These are phyloP conservation scores for Aspergillus diversus DNA, from an alignment of 495 filamentous ascomycete species.

Conservation along the genomic window DNA sequence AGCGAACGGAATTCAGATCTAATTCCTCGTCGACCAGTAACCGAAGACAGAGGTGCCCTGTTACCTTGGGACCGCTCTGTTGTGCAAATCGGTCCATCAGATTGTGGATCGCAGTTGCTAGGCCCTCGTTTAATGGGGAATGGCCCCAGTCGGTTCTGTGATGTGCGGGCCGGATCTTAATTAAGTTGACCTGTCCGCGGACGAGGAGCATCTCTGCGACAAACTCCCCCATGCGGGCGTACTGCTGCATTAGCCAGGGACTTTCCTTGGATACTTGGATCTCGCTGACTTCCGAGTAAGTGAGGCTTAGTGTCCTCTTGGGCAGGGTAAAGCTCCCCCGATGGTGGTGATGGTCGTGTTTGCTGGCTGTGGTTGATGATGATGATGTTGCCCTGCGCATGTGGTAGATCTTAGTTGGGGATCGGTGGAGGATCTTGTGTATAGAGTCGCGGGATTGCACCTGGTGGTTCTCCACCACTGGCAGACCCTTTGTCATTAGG, in stretches of 20 bases:
- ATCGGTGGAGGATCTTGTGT: conserved; percentile 57
- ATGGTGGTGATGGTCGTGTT: conserved; percentile 41
- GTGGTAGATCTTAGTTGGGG: conserved; percentile 57
- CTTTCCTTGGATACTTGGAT: conserved; percentile 57
- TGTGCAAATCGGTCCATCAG: conserved; percentile 62
- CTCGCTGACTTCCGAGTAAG: conserved; percentile 54
- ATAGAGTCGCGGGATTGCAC: conserved; percentile 61
- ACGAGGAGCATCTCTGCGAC: conserved; percentile 70
- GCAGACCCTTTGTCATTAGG: conserved; percentile 54
- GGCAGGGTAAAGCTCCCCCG: conserved; percentile 54
- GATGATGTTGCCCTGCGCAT: conserved; percentile 56
- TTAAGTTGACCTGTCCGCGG: conserved; percentile 59
- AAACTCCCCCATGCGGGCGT: conserved; percentile 64
- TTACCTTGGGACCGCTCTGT: conserved; percentile 53
- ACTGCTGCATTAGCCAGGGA: conserved; percentile 74
- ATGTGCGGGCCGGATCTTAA: conserved; percentile 60
- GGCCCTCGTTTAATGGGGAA: conserved; percentile 52
- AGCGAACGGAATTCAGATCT: conserved; percentile 39
- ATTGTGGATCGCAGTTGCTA: conserved; percentile 60
- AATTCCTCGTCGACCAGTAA: conserved; percentile 62
- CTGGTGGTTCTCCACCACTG: conserved; percentile 60
- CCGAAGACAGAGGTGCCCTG: conserved; percentile 71
- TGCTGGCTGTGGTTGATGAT: conserved; percentile 35
- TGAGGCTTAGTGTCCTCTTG: conserved; percentile 52
- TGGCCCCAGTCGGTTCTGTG: conserved; percentile 53